Percentiles rank a stretch among this genome's conserved stretches.
phyloP scores from a whole-genome alignment of 331 rosid species.

The Malus hybrid region DNA sequence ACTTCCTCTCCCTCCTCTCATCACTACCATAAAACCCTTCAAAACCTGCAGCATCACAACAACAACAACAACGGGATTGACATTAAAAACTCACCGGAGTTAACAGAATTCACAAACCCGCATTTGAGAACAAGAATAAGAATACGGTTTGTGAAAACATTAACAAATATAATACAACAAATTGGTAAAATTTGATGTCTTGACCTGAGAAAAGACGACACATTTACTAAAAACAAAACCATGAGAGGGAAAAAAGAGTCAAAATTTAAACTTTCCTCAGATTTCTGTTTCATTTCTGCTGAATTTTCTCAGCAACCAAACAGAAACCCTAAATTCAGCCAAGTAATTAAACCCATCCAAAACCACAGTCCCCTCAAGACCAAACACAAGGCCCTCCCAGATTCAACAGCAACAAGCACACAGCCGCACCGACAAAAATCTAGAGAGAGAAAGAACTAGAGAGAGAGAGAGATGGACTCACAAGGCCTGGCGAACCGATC shows the following conservation, averaged over 20 bases:
- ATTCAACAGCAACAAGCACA: not conserved
- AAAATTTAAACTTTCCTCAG: not conserved
- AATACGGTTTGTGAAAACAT: not conserved
- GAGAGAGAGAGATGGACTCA: slow-evolving; percentile 30
- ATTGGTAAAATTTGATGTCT: not conserved
- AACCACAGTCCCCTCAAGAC: slow-evolving; percentile 17
- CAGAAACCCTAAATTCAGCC: not conserved
- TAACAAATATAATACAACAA: not conserved
- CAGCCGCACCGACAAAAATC: not conserved
- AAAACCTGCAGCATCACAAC: slow-evolving; percentile 44
- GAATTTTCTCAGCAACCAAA: not conserved
- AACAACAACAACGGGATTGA: not conserved
- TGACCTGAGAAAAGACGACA: not conserved
- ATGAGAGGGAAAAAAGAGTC: not conserved
- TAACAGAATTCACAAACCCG: not conserved
- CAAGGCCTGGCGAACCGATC: slow-evolving; percentile 95
- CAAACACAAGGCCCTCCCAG: not conserved
- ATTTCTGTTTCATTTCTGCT: not conserved
- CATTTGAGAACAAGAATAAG: not conserved
- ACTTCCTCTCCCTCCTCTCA: slow-evolving; percentile 80
- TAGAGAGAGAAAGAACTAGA: not conserved
- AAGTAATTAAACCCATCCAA: slow-evolving; percentile 3
- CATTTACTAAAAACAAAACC: not conserved
- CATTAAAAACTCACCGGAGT: not conserved
- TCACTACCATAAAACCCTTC: slow-evolving; percentile 93